phyloP scores from a whole-genome alignment of 176 grass and related monocot genomes.

The Bothriochloa decipiens region DNA sequence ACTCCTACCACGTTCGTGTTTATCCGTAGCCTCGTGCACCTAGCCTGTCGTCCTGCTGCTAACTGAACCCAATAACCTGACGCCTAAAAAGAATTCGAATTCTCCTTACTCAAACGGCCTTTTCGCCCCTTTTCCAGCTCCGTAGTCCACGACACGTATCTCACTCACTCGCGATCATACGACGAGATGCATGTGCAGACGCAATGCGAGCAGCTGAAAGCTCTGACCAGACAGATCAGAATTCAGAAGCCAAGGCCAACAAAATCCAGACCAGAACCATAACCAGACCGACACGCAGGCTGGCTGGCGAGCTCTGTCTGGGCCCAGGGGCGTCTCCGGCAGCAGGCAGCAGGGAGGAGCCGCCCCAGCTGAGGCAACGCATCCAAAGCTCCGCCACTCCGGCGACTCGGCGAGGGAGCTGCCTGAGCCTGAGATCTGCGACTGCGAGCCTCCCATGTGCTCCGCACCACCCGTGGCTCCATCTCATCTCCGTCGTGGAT shows the following conservation, averaged over 20 bases:
- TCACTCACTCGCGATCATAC: not conserved
- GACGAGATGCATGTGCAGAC: not conserved
- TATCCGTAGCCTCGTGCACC: too few relatives aligned
- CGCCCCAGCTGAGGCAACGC: not conserved
- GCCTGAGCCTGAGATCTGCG: not conserved
- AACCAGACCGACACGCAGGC: not conserved
- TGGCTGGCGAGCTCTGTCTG: not conserved
- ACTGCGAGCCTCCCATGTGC: conserved; percentile 25
- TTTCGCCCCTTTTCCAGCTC: not conserved
- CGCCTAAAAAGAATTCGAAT: too few relatives aligned
- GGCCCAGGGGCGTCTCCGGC: not conserved
- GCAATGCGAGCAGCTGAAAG: not conserved
- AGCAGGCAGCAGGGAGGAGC: too few relatives aligned
- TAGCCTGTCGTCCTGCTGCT: too few relatives aligned
- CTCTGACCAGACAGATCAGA: conserved; percentile 38
- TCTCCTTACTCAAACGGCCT: too few relatives aligned
- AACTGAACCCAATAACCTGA: too few relatives aligned
- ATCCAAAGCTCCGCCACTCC: conserved; percentile 32
- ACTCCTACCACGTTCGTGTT: not conserved
- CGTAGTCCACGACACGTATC: not conserved
- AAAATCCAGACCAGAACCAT: not conserved
- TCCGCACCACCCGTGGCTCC: not conserved
- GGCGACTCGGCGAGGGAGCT: not conserved
- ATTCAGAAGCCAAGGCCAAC: conserved; percentile 1
- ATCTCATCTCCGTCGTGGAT: not conserved